Base-by-base conservation (phyloP, 202 grass and related monocot species). In the Hordeum pubiflorum region DNA sequence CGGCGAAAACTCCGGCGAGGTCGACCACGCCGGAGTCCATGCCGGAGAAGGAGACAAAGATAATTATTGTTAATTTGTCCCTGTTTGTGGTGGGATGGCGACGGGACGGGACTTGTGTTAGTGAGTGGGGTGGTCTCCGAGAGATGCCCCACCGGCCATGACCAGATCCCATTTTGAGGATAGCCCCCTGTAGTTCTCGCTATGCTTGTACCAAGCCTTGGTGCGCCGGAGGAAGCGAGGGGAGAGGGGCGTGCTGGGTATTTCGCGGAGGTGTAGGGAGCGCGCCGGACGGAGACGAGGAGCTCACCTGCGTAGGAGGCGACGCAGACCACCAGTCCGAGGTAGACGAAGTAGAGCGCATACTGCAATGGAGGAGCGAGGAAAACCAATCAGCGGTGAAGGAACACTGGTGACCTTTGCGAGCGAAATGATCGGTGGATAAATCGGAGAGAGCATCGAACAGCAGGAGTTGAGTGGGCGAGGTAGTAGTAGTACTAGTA, bases 301-400 rank as follows among this genome's bases (percentile, higher is more conserved):
- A 80, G 64, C 66, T 91, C 85, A 99, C 96, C 96, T 58, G 96
- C 85, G 77, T 99, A 99, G n/a, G 96, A 99, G 71, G 92, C 94
- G 72, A 72, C 58, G 83, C 92, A 99, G 46, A 99, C 96, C 82
- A 96, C 87, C 66, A 96, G 85, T 58, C 96, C 96, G 20, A 99
- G 96, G 86, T 99, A 99, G 78, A 99, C 92, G 87, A 99, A 99
- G 73, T 99, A 99, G 61, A 99, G 90, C 14, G 96, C 96, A 14
- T 96, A 96, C 96, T 99, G 90, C 75, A 77, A 70, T 22, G 43
- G 39, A 56, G n/a, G 33, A 90, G 72, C 4, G 12, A 65, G 10
- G 36, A 14, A 56, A 36, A 32, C 50, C 50, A 26, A 54, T 73
- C 70, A 73, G 48, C 58, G 23, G 20, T 23, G 5, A 10, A 20